phyloP scores from a whole-genome alignment of 2,329 filamentous ascomycete species.

The Trichophyton verrucosum region DNA sequence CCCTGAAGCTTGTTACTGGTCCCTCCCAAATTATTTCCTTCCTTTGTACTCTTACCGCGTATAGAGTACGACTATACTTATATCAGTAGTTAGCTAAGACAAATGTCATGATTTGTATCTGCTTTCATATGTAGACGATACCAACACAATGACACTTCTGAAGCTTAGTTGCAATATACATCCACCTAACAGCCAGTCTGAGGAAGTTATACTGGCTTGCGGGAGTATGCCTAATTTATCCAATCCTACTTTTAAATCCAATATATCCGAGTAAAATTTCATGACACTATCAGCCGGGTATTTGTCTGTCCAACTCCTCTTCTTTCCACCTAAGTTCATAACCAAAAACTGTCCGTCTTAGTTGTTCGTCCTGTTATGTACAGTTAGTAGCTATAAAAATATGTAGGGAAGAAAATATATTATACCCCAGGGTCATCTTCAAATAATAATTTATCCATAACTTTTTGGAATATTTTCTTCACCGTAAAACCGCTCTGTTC shows the following conservation, averaged over 20 bases:
- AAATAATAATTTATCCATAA: conserved; percentile 79
- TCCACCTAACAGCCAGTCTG: too few relatives aligned
- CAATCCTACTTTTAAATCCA: neutral
- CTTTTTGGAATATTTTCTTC: conserved; percentile 66
- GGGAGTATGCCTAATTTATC: too few relatives aligned
- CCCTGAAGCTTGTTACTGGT: too few relatives aligned
- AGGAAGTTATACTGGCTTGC: too few relatives aligned
- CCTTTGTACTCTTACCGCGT: too few relatives aligned
- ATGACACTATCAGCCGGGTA: neutral
- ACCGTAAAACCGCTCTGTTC: conserved; percentile 59
- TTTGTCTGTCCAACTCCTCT: conserved; percentile 11
- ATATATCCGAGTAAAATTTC: neutral
- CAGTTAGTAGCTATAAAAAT: neutral
- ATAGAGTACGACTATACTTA: too few relatives aligned
- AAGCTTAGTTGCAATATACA: too few relatives aligned
- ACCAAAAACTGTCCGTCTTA: conserved; percentile 71
- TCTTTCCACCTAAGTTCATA: conserved; percentile 56
- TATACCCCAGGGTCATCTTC: conserved; percentile 67
- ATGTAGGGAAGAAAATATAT: conserved; percentile 9
- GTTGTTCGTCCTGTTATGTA: conserved; percentile 50
- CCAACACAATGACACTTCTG: too few relatives aligned
- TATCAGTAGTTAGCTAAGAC: too few relatives aligned
- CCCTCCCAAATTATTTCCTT: too few relatives aligned
- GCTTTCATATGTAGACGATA: too few relatives aligned
- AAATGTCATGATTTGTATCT: too few relatives aligned